Evolutionary conservation across 257 asterid genomes (phyloP), one percentile per base, ranked within the genome.

Genomic region (Solanum virginianum): DNA sequence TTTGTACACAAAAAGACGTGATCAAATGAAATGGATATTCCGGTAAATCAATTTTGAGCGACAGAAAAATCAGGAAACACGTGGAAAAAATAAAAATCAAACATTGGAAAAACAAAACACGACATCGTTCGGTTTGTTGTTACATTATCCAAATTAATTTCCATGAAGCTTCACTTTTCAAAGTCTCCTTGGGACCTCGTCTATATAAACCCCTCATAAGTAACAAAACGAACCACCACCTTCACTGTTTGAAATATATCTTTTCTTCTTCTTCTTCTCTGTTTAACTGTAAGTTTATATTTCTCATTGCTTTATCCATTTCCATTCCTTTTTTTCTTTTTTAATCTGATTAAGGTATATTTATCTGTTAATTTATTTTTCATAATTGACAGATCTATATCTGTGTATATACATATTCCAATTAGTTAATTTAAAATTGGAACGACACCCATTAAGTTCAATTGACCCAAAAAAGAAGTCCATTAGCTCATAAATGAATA

Each of bases 151-250:
- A 69, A 36, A 82, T 85, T 17, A 51, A 75, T 85, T 85, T 80
- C 88, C 7, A 63, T 62, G 89, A 82, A 86, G 83, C 86, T 89
- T 88, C 92, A 70, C 60, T 60, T 66, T 12, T n/a, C n/a, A 79
- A 26, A 53, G 83, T 24, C 24, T 79, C 39, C n/a, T 26, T 65
- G 43, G 17, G 43, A 20, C 49, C 63, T 74, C 56, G 6, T 87
- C 90, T 92, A 91, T 93, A 91, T 87, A 92, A 57, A 82, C 86
- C 84, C 84, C 8, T 36, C 80, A 17, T 41, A 24, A 71, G 63
- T 39, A 57, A 32, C 56, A 22, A 60, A 47, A 12, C 69, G 2
- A 10, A 6, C 70, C 29, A 68, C 10, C 81, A 41, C n/a, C 3
- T 7, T 20, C n/a, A 29, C 39, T 36, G 77, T 69, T 69, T 69